Percentiles rank a stretch among this genome's conserved stretches.
Conservation (phyloP, 345 rosid species). For the Lepidium africanum region DNA sequence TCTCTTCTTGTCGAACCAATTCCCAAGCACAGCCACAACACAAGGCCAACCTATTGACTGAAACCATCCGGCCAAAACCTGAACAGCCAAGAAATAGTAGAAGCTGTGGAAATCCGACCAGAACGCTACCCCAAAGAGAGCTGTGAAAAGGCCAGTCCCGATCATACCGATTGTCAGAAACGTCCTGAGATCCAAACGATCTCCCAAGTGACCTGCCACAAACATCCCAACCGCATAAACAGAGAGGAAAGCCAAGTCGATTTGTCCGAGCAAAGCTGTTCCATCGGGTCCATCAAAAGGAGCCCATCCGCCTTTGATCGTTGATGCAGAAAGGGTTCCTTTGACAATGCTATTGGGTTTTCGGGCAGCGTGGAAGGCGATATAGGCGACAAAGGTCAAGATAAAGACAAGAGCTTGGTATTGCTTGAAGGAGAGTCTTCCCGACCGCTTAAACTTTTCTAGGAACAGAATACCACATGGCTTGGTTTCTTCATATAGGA, state of each 20-base stretch:
- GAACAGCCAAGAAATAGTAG: conserved; percentile 60
- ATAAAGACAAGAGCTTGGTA: conserved; percentile 67
- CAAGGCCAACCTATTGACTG: conserved; percentile 99
- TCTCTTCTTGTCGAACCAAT: conserved; percentile 89
- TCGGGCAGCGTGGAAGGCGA: conserved; percentile 74
- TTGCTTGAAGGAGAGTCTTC: conserved; percentile 56
- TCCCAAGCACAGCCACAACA: conserved; percentile 89
- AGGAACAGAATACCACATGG: conserved; percentile 61
- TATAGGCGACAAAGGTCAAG: conserved; percentile 70
- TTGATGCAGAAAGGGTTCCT: conserved; percentile 68
- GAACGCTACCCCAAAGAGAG: conserved; percentile 70
- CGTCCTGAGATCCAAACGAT: conserved; percentile 72
- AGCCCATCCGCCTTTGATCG: conserved; percentile 69
- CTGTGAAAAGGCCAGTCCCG: conserved; percentile 79
- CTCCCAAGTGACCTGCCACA: conserved; percentile 89
- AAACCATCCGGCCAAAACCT: conserved; percentile 73
- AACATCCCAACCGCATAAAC: conserved; percentile 82
- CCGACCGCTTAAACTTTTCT: conserved; percentile 39
- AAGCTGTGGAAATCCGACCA: conserved; percentile 73
- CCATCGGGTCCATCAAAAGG: conserved; percentile 75
- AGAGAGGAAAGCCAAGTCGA: conserved; percentile 78
- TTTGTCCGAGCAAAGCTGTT: conserved; percentile 69
- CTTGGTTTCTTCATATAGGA: conserved; percentile 36
- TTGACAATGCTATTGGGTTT: conserved; percentile 90
- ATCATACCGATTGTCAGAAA: conserved; percentile 81